Evolutionary conservation across 805 yeast genomes (phyloP), one percentile per base, ranked within the genome.

Genomic region (Komagataella populi): DNA sequence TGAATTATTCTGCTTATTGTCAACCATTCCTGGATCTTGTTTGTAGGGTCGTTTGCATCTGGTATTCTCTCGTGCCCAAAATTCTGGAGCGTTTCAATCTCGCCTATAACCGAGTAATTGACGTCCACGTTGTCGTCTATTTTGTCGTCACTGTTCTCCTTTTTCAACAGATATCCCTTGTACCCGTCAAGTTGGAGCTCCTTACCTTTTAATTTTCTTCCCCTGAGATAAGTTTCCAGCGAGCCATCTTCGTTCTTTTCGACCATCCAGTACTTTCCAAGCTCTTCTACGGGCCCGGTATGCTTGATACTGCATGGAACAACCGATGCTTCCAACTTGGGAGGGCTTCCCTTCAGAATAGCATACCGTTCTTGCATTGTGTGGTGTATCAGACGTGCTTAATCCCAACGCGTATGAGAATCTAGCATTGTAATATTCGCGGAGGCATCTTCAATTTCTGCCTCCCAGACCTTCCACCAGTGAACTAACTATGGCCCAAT

Each of bases 251-350:
- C 24, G 36, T 45, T 48, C 23, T 50, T 23, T 6, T 47, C 52
- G 46, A 55, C 55, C 14, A 52, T 56, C 50, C 60, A 54, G 39
- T 56, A 57, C 6, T 51, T 49, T 6, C 59, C 51, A 7, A 57
- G 48, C 6, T 50, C 48, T 3, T 51, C 39, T 7, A 57, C 55
- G 7, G 45, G 46, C 1, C 64, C 62, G 0, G 64, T 56, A 48
- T 49, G 57, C 1, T 58, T 55, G 8, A 63, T 57, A 17, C 58
- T 55, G 16, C 64, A 63, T 2, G 67, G 67, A 0, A 63, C 51
- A 12, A 61, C 54, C 48, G 59, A 63, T 6, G 56, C 55, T 6
- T 47, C 50, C 53, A 45, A 45, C 4, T 7, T 48, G 30, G 44
- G 30, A 8, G 45, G 43, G 18, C 17, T 12, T 14, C 43, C 30